phyloP scores from a whole-genome alignment of 2,329 filamentous ascomycete species.

The Blastomyces gilchristii region DNA sequence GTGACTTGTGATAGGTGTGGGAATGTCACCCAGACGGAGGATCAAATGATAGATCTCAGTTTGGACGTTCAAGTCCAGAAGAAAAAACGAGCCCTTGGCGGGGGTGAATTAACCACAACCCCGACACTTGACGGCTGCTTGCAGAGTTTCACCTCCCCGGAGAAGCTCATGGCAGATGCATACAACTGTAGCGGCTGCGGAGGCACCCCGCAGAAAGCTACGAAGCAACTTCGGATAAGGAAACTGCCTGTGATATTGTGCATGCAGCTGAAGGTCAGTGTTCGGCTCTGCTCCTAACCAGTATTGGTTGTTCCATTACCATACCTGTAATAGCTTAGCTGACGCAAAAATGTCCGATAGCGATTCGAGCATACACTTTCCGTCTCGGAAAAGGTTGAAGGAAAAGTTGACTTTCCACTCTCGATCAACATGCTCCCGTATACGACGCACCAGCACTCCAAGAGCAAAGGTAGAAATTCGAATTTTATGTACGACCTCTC shows the following conservation, averaged over 20 bases:
- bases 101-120: conserved; percentile 28
- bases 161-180: conserved; percentile 63
- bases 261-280: conserved; percentile 75
- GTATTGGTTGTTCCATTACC: not conserved
- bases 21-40: conserved; percentile 69
- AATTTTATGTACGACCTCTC: conserved; percentile 76
- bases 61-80: conserved; percentile 76
- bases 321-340: conserved; percentile 1
- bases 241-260: conserved; percentile 78
- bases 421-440: conserved; percentile 86
- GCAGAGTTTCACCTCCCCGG: conserved; percentile 75
- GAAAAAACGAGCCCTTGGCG: conserved; percentile 39
- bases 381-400: conserved; percentile 76
- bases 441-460: conserved; percentile 52
- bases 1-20: conserved; percentile 84
- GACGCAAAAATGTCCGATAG: conserved; percentile 24
- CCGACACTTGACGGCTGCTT: conserved; percentile 59
- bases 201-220: conserved; percentile 61
- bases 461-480: conserved; percentile 19
- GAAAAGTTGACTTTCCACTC: conserved; percentile 73
- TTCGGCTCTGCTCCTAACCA: not conserved
- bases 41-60: conserved; percentile 85
- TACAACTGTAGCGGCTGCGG: conserved; percentile 79
- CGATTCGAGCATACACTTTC: conserved; percentile 67
- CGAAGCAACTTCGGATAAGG: conserved; percentile 74